Conservation (phyloP, 768 basidiomycete species). For the Leucocoprinus birnbaumii region DNA sequence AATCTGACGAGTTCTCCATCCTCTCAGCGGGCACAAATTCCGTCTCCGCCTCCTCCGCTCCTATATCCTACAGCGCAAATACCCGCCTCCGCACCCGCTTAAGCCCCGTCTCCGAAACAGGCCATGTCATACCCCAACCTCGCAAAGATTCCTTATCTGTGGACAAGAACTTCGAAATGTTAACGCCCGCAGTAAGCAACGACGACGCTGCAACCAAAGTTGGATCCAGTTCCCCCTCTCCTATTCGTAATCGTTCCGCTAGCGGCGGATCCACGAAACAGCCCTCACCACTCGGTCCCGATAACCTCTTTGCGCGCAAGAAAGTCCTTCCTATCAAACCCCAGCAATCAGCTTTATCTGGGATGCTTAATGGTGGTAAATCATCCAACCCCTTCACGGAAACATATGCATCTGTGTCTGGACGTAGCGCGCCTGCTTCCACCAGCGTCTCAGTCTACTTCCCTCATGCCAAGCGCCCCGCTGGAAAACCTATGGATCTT, state of each 20-base stretch:
- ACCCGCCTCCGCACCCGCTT: constrained; percentile 44
- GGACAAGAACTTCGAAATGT: constrained; percentile 17
- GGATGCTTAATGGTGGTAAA: constrained; percentile 66
- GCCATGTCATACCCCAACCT: constrained; percentile 2
- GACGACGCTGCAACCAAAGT: constrained; percentile 15
- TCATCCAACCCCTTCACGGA: constrained; percentile 86
- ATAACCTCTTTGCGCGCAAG: constrained; percentile 47
- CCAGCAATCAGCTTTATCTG: constrained; percentile 63
- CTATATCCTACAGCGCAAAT: constrained; percentile 42
- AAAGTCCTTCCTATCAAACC: constrained; percentile 41
- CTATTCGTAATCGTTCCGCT: constrained; percentile 20
- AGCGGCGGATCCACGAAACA: constrained; percentile 13
- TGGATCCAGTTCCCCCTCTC: constrained; percentile 23
- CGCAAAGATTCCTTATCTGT: constrained; percentile 2
- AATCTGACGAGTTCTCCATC: constrained; percentile 65
- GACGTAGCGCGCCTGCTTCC: constrained; percentile 63
- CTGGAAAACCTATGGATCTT: constrained; percentile 61
- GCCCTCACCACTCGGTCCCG: constrained; percentile 13
- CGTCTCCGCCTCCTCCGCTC: constrained; percentile 50
- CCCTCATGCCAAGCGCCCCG: constrained; percentile 68
- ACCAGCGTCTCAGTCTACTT: constrained; percentile 78
- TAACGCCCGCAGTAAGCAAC: constrained; percentile 23
- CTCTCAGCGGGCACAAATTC: constrained; percentile 53
- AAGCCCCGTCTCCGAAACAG: constrained; percentile 59
- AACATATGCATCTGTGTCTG: constrained; percentile 82